Base-by-base conservation (phyloP, 2,329 filamentous ascomycete species). In the Penicillium sp. region DNA sequence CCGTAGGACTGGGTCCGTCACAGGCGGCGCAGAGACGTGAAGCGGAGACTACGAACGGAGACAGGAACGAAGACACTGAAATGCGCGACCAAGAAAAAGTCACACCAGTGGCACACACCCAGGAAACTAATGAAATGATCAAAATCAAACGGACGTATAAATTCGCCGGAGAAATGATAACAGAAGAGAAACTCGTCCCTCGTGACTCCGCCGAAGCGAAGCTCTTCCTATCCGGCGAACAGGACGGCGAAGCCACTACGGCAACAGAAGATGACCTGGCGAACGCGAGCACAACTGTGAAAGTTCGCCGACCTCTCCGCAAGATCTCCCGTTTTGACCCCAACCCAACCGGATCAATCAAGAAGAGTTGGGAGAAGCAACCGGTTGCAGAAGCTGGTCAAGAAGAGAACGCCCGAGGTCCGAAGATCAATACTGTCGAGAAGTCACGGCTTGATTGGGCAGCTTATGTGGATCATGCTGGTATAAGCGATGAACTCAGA, bases 401-500 rank as follows among this genome's bases (percentile, higher is more conserved):
- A 44, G 72, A 71, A 62, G 67, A 72, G 62, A 70, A 71, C 31
- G 64, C 79, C 71, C 68, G 82, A 76, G 77, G 84, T 69, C 83
- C 85, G 61, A 89, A 88, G 70, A 83, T 90, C 76, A 89, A 88
- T 66, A 88, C 87, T 0, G 85, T 90, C 54, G 86, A 88, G 74
- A 90, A 89, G 74, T 88, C 85, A 31, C 83, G 86, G 57, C 77
- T 89, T 69, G 87, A 90, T 68, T 90, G 87, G 87, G 86, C 85
- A 21, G 82, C 83, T 11, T 88, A 87, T 69, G 87, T 90, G 46
- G 85, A 88, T 70, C 77, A 84, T 57, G 84, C 84, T 50, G 86
- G 86, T 31, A 83, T 89, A 61, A 82, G 83, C 60, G 86, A 88
- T 61, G 87, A 90, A 72, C 73, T 90, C 70, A 83, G 85, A 59